Base-by-base conservation (phyloP, 176 grass and related monocot genomes). In the Oryza coarctata region DNA sequence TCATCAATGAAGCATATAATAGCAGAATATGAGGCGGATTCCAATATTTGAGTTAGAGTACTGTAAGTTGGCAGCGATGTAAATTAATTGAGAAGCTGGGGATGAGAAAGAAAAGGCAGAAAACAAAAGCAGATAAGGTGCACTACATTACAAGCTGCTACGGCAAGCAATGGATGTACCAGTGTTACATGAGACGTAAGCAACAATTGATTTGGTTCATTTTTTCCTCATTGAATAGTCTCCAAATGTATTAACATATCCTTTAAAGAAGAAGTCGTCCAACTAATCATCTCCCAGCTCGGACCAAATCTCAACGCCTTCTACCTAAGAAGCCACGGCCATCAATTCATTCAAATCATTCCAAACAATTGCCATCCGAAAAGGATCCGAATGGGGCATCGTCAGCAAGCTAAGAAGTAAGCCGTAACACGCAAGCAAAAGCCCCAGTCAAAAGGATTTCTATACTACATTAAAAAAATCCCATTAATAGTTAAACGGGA, bases 91-190 rank as follows among this genome's bases (percentile, higher is more conserved):
- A n/a, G n/a, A n/a, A n/a, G n/a, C n/a, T n/a, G n/a, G n/a, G n/a
- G n/a, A n/a, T n/a, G n/a, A n/a, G n/a, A 36, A 36, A 5, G 0
- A 36, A 36, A 52, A 60, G 20, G 22, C 8, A 34, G 7, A 55
- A 49, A 30, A 20, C 4, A 23, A 49, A 15, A 22, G 28, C 50
- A 30, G 25, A 74, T 73, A 1, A n/a, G 73, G 47, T 80, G 41
- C 28, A 65, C 45, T 44, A 2, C 18, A 23, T 3, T 10, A 23
- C 77, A 62, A 72, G 47, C 68, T 72, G 18, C 79, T 38, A 80
- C 69, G 69, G 17, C 62, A 88, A 79, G 87, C 69, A 74, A 84
- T 10, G 75, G 62, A 33, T 33, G 79, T 22, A 79, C 58, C 33
- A 22, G 62, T 50, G 47, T 4, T 25, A 23, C 55, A 60, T 60